Conservation (phyloP, 2,329 filamentous ascomycete genomes). For the Pseudogymnoascus sp. region DNA sequence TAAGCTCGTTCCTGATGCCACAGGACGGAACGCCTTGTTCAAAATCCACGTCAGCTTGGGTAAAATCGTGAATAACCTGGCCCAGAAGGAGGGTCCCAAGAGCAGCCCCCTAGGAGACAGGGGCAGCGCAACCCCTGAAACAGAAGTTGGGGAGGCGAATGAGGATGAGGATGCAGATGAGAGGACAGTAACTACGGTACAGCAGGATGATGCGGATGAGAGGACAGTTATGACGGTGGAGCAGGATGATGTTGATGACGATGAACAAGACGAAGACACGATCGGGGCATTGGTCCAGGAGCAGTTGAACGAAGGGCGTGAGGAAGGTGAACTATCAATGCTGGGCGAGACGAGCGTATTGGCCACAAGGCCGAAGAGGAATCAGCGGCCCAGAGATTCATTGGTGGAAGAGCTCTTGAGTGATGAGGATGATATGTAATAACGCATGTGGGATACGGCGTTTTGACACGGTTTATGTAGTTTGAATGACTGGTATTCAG, state of each 20-base stretch:
- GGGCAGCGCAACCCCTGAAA: conserved; percentile 28
- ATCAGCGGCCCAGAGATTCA: conserved; percentile 15
- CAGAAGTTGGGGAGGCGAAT: conserved; percentile 30
- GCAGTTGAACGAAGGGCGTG: not conserved
- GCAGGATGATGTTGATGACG: conserved; percentile 8
- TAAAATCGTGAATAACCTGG: conserved; percentile 52
- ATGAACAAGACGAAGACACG: conserved; percentile 7
- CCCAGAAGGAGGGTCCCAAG: conserved; percentile 26
- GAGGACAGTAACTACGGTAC: conserved; percentile 39
- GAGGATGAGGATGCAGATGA: conserved; percentile 33
- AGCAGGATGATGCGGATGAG: conserved; percentile 28
- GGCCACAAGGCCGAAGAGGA: not conserved
- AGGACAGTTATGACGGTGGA: conserved; percentile 14
- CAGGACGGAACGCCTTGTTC: conserved; percentile 56
- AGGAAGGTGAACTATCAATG: not conserved
- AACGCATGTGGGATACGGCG: not conserved
- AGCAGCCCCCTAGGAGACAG: conserved; percentile 25
- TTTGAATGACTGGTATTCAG: not conserved
- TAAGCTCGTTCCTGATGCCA: conserved; percentile 52
- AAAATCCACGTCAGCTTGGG: conserved; percentile 61
- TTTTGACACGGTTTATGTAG: not conserved
- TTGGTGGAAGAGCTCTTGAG: conserved; percentile 26
- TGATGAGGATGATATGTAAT: conserved; percentile 24
- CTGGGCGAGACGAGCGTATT: not conserved
- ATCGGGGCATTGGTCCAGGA: not conserved